Base-by-base conservation (phyloP, 2,329 filamentous ascomycete species). In the Fusarium verrucosum region DNA sequence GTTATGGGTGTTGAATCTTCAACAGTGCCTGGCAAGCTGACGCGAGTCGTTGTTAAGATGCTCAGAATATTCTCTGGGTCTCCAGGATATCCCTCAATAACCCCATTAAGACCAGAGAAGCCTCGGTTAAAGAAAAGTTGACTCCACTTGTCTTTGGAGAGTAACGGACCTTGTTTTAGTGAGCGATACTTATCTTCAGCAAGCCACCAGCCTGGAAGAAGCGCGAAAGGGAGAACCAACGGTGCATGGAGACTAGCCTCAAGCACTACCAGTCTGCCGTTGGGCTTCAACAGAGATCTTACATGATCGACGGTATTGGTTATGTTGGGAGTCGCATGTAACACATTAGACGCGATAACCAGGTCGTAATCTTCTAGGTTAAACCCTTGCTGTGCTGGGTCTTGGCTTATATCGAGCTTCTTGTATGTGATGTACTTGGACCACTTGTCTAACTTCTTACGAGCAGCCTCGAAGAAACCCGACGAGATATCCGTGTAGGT, bases 331-430 rank as follows among this genome's bases (percentile, higher is more conserved):
- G 28, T 30, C 7, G 28, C 28, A 13, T 30, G 28, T 8, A 38
- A 9, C 17, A 38, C 19, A 11, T 38, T 68, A 6, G 62, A 71
- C 0, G 75, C 77, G 26, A 68, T 53, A 19, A 68, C 42, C 9
- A 69, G 38, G 37, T 70, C 68, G 41, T 65, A 69, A 8, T 52
- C 43, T 20, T 47, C 50, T 2, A 36, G n/a, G 5, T 42, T 20
- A 28, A 69, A 70, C 1, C 63, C 55, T 35, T 70, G 63, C 20
- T 41, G 40, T n/a, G 23, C 42, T 10, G 58, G 55, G 17, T 58
- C 50, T 10, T 42, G 26, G 10, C 54, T 55, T 10, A 69, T 58
- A 30, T 73, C 68, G 2, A 76, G 61, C 30, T 70, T 66, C 51
- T 72, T 73, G 57, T 51, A 68, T n/a, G 33, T 50, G 23, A 69